Evolutionary conservation across 2,329 filamentous ascomycete genomes (phyloP), one percentile per base, ranked within the genome.

Genomic region (Fusarium oxysporum): DNA sequence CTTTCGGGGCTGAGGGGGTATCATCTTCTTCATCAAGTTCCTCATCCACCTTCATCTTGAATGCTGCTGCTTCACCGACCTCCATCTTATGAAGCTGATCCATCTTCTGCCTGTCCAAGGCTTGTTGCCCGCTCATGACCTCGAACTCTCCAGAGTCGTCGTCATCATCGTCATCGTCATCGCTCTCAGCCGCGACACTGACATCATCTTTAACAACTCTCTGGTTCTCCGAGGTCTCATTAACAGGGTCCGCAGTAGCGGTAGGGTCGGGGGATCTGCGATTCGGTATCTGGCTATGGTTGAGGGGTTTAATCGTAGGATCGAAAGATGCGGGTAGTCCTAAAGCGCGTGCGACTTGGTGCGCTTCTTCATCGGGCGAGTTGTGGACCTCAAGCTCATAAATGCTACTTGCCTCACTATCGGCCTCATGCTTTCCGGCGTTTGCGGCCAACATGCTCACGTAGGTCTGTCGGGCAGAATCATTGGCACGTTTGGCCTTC

Each of bases 401-500:
- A 12, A 83, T 80, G 74, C 84, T 86, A 73, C 84, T 86, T 41
- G 83, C 83, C 63, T 88, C 86, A 78, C 84, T 87, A 65, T 90
- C 87, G 69, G 88, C 88, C 77, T 90, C 89, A 76, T 91, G 89
- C 54, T 84, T 85, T 38, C 88, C 88, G 48, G 85, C 80, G 13
- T 83, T 87, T 75, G 92, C 88, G 57, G 92, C 90, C 14, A 97
- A 84, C 82, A 97, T 94, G 59, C 92, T 89, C 57, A 91, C 86
- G 80, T 97, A 97, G 48, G 91, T 92, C 74, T 92, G 91, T 38
- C 95, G 89, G 21, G 85, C 87, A 10, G 93, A 91, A 76, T 97
- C 94, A 60, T 92, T 91, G 56, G 91, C 88, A 35, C 95, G 91
- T 85, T 97, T 97, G 66, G 89, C 88, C 83, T 96, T 97, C 84